Base-by-base conservation (phyloP, 1,139 yeast species). In the Pichia sp. region DNA sequence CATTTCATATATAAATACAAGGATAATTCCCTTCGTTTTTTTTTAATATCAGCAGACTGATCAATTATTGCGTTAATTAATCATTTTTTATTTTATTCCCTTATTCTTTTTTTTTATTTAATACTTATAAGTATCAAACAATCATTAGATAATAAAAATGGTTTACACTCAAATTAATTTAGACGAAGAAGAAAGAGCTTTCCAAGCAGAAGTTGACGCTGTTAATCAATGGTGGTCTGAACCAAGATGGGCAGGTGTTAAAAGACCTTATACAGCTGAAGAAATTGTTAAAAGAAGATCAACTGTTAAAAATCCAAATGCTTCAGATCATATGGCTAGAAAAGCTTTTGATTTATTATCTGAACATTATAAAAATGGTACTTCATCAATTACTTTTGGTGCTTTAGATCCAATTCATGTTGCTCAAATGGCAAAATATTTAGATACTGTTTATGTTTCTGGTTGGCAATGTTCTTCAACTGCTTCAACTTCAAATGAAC, bases 401-500 rank as follows among this genome's bases (percentile, higher is more conserved):
- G 97, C 97, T 29, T 75, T 90, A 59, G 98, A 90, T 67, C 97
- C 97, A 37, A 85, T 92, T 55, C 98, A 90, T 64, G 87, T 89
- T 57, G 75, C 97, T 49, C 97, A 90, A 69, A 89, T 90, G 96
- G 95, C 96, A 55, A 87, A 86, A 68, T 87, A 87, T 70, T 74
- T 90, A 62, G 98, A 90, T 68, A 78, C 95, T 26, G 78, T 92
- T 58, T 90, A 92, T 67, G 95, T 90, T 55, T 85, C 96, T 41
- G 98, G 98, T 48, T 90, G 98, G 98, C 97, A 92, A 71, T 89
- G 96, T 67, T 89, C 97, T 43, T 87, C 97, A 31, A 90, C 97
- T 43, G 97, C 97, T 46, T 90, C 97, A 27, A 86, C 96, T 41
- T 86, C 96, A 36, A 90, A 92, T 66, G 97, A 90, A 70, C 97